Evolutionary conservation across 78 protist species (phyloP), one percentile per base, ranked within the genome.

Genomic region (Paratrimastix pyriformis): DNA sequence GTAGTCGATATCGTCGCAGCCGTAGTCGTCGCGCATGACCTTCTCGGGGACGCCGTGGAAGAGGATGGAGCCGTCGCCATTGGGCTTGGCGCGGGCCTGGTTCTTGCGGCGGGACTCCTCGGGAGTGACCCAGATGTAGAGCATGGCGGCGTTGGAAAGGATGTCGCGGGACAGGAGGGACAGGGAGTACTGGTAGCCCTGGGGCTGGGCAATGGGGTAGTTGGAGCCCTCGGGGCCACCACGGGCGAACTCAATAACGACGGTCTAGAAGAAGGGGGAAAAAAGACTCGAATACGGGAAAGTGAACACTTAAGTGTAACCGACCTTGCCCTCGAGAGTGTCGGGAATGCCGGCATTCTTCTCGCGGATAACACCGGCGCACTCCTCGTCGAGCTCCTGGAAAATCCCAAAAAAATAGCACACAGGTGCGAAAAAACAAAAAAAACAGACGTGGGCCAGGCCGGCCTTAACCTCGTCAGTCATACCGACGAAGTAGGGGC

Each of bases 101-200:
- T 78, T 78, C 75, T 78, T 78, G 62, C 11, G 64, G 21, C 35
- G 5, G 60, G 75, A 66, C 48, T 66, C 39, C 48, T 65, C 76
- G 38, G 82, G 82, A 9, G 82, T 78, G 42, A 78, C 82, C 76
- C 74, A 66, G 48, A 78, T 66, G 65, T 78, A 78, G 58, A 78
- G 42, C 43, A 68, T 60, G 5, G 75, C 82, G 15, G 75, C 72
- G 21, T 37, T 35, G n/a, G n/a, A 24, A 3, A 78, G 57, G 44
- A 78, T 78, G n/a, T 40, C 75, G 21, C 8, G 54, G 39, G 35
- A 39, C 13, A 78, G 60, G n/a, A 3, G 33, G 37, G 37, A n/a
- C 38, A 66, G 64, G 5, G 82, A 66, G 82, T 64, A 64, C 46
- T 65, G 24, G 11, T 78, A 78, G 33, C 82, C 82, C 15, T 30